phyloP scores from a whole-genome alignment of 192 early-diverging fungal genomes.

The Umbelopsis sp. region DNA sequence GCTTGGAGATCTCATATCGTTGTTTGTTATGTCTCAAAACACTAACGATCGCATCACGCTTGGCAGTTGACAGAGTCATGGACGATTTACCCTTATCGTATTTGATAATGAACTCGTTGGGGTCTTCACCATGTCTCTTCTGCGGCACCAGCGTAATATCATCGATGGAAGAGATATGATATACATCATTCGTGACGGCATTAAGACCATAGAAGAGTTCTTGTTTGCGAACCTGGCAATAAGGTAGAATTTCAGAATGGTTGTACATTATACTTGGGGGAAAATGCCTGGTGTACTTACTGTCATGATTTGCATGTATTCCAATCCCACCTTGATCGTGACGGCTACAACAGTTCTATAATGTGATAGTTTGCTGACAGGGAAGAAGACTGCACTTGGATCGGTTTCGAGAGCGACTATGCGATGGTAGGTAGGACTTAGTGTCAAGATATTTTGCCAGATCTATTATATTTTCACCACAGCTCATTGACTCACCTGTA shows the following conservation, averaged over 20 bases:
- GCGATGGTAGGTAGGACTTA: neutral
- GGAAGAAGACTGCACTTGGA: conserved; percentile 59
- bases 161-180: conserved; percentile 62
- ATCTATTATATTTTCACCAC: neutral
- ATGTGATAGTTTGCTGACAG: conserved; percentile 70
- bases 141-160: conserved; percentile 27
- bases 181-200: conserved; percentile 83
- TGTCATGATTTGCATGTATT: conserved; percentile 81
- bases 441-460: neutral
- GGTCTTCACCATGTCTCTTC: conserved; percentile 48
- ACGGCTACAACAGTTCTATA: conserved; percentile 71
- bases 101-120: conserved; percentile 78
- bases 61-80: conserved; percentile 72
- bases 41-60: conserved; percentile 64
- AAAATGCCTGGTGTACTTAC: conserved; percentile 20
- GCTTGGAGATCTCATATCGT: conserved; percentile 68
- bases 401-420: conserved; percentile 72
- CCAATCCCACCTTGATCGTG: conserved; percentile 77
- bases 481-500: conserved; percentile 43
- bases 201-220: conserved; percentile 64
- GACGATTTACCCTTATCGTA: conserved; percentile 68
- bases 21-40: conserved; percentile 71
- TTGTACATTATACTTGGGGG: too few species aligned
- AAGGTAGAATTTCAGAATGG: neutral
- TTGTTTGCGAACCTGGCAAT: conserved; percentile 25